Percentiles rank a stretch among this genome's conserved stretches.
phyloP scores from a whole-genome alignment of 2,329 filamentous ascomycete species.

The Chaetomiaceae sp. region DNA sequence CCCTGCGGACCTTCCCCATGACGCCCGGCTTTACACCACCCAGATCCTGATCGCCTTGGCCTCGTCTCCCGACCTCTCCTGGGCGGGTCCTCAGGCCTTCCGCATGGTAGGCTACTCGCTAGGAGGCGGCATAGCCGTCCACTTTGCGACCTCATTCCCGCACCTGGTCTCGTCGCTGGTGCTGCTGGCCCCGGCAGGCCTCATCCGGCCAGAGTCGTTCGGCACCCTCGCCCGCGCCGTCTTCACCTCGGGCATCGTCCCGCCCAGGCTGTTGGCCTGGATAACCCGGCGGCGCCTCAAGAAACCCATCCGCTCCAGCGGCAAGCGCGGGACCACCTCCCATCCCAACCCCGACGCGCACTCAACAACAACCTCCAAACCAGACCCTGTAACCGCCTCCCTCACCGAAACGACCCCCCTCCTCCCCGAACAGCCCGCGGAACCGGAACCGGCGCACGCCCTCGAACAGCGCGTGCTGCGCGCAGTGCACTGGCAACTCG shows the following conservation, averaged over 20 bases:
- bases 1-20: constrained; percentile 62
- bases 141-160: constrained; percentile 70
- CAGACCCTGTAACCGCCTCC: constrained; percentile 13
- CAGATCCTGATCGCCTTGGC: constrained; percentile 67
- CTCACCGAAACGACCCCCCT: constrained; percentile 21
- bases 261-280: constrained; percentile 45
- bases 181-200: constrained; percentile 72
- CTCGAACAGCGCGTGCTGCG: constrained; percentile 45
- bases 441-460: constrained; percentile 14
- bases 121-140: constrained; percentile 71
- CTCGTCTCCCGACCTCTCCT: constrained; percentile 60
- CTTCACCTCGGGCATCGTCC: constrained; percentile 52
- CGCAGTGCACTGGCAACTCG: constrained; percentile 55
- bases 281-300: constrained; percentile 46
- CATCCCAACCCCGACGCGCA: not conserved
- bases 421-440: constrained; percentile 21
- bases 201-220: constrained; percentile 57
- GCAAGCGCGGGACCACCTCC: constrained; percentile 24
- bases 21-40: constrained; percentile 66
- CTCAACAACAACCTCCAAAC: not conserved
- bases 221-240: constrained; percentile 45
- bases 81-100: constrained; percentile 55
- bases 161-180: constrained; percentile 64
- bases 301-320: constrained; percentile 43
- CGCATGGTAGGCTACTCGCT: constrained; percentile 75